phyloP scores from a whole-genome alignment of 2,329 filamentous ascomycete genomes.

The Lomentospora prolificans region DNA sequence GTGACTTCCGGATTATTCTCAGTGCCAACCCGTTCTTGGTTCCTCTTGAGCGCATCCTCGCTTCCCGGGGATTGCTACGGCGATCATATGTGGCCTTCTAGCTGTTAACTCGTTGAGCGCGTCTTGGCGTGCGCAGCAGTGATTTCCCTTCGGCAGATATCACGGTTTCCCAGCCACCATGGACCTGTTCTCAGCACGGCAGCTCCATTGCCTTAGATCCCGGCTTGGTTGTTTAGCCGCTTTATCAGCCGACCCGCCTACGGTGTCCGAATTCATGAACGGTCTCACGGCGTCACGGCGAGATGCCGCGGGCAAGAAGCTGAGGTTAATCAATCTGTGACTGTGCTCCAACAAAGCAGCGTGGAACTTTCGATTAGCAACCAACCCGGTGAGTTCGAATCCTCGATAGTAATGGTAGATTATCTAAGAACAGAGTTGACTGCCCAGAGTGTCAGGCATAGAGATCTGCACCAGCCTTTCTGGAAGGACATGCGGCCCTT shows the following conservation, averaged over 20 bases:
- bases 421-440: not conserved
- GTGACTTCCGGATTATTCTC: too few relatives aligned
- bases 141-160: not conserved
- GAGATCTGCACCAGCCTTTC: not conserved
- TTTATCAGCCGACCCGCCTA: conserved; percentile 4
- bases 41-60: not conserved
- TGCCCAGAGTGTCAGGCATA: not conserved
- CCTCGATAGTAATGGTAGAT: not conserved
- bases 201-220: not conserved
- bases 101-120: not conserved
- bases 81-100: not conserved
- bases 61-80: not conserved
- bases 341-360: not conserved
- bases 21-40: not conserved
- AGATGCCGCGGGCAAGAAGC: not conserved
- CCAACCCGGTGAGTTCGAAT: not conserved
- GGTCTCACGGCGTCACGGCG: not conserved
- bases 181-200: not conserved
- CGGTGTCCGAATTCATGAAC: not conserved
- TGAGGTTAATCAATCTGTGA: not conserved
- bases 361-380: too few relatives aligned
- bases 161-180: not conserved
- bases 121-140: too few relatives aligned
- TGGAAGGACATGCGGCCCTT: conserved; percentile 3
- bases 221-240: not conserved